These are phyloP conservation scores for Condylostoma magnum DNA, from an alignment of 169 alveolate genomes.

Conservation along the genomic window DNA sequence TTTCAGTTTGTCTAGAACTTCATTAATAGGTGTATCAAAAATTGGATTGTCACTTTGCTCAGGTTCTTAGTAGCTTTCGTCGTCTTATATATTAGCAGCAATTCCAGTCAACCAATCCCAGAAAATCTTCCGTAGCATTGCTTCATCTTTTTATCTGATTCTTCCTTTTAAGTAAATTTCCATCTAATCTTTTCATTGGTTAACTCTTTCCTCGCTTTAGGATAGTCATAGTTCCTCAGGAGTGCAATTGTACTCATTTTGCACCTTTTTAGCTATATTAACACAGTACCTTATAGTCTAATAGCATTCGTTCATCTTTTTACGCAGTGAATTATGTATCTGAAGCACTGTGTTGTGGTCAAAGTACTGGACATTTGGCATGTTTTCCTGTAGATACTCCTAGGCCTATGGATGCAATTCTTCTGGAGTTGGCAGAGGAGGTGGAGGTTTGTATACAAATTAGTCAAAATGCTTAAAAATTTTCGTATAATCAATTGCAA, in stretches of 20 bases:
- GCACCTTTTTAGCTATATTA: not conserved
- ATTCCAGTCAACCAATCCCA: conserved; percentile 12
- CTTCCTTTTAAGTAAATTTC: not conserved
- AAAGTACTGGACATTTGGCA: not conserved
- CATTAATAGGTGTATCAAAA: not conserved
- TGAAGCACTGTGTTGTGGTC: not conserved
- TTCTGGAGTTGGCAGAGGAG: not conserved
- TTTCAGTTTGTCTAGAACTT: not conserved
- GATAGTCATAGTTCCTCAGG: conserved; percentile 24
- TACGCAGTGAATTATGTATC: not conserved
- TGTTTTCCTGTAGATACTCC: not conserved
- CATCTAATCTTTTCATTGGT: not conserved
- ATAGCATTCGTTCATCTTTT: not conserved
- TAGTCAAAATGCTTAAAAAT: not conserved
- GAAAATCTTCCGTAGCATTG: not conserved
- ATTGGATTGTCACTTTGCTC: not conserved
- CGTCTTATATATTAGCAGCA: not conserved
- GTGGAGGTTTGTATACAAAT: not conserved
- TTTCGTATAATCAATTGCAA: not conserved
- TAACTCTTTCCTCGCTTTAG: not conserved
- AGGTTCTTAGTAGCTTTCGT: not conserved
- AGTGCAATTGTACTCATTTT: not conserved
- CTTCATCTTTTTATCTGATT: not conserved
- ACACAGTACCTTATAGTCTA: not conserved
- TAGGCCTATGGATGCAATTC: not conserved